These are phyloP conservation scores for Aquilaria agallochum DNA, from an alignment of 441 rosid genomes.

Conservation along the genomic window DNA sequence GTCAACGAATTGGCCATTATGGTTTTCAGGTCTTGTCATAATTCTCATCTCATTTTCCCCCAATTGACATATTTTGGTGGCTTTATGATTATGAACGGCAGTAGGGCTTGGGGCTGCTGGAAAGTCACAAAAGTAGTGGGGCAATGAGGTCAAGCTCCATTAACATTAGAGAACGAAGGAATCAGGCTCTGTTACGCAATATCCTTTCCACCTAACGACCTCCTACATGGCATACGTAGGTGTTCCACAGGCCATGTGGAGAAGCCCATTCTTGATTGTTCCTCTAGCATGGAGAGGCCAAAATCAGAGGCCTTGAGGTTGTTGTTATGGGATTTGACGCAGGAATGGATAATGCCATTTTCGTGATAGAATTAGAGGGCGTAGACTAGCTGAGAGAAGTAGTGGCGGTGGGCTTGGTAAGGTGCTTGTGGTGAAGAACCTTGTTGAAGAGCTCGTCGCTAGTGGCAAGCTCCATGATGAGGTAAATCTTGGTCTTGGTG, in stretches of 20 bases:
- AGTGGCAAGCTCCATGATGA: constrained; percentile 71
- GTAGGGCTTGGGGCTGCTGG: no score
- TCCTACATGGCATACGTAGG: constrained; percentile 87
- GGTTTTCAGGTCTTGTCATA: no score
- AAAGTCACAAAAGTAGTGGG: no score
- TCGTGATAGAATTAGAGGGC: constrained; percentile 69
- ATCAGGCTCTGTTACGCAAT: constrained; percentile 75
- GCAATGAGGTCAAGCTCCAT: no score
- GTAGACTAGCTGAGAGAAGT: constrained; percentile 76
- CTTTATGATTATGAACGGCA: no score
- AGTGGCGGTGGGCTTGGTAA: constrained; percentile 48
- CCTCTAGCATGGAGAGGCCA: constrained; percentile 66
- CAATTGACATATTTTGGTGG: no score
- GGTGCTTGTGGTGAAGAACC: constrained; percentile 41
- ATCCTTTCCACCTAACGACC: constrained; percentile 50
- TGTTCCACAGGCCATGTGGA: constrained; percentile 85
- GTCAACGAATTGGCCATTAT: no score
- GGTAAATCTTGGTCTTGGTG: constrained; percentile 65
- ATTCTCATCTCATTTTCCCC: no score
- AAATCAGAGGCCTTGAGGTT: constrained; percentile 72
- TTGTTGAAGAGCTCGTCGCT: constrained; percentile 71
- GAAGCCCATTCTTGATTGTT: constrained; percentile 43
- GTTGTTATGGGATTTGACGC: constrained; percentile 82
- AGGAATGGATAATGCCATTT: constrained; percentile 60
- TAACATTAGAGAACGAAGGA: constrained; percentile 22